Evolutionary conservation across 345 rosid species (phyloP).

Genomic region (Adansonia digitata): DNA sequence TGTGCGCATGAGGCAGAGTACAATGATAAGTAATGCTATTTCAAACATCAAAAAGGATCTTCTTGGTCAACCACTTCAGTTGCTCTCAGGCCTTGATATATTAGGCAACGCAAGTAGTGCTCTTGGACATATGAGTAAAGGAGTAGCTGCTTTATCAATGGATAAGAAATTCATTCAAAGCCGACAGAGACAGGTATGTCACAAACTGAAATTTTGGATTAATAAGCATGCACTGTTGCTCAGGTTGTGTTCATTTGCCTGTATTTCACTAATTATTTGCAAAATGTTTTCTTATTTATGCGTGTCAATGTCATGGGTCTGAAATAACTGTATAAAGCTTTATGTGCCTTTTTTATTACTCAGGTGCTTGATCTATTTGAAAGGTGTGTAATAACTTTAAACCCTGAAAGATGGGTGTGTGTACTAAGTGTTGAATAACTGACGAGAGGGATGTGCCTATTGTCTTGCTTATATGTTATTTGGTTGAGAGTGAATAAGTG

Average conservation of each 20-base stretch:
- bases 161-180: constrained; percentile 94
- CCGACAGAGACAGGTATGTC: constrained; percentile 84
- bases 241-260: not conserved
- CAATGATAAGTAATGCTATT: constrained; percentile 73
- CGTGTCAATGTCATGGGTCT: not conserved
- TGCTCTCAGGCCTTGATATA: constrained; percentile 95
- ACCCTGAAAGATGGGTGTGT: not conserved
- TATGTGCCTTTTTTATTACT: not conserved
- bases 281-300: not conserved
- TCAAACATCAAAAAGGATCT: constrained; percentile 83
- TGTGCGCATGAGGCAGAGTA: constrained; percentile 90
- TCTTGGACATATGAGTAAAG: constrained; percentile 99
- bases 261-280: not conserved
- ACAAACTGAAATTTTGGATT: constrained; percentile 9
- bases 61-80: constrained; percentile 93
- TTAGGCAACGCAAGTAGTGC: constrained; percentile 99
- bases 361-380: not conserved
- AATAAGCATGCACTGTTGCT: not conserved
- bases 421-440: not conserved
- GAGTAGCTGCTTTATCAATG: constrained; percentile 97
- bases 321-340: constrained; percentile 1
- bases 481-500: not conserved
- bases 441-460: not conserved
- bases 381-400: not conserved
- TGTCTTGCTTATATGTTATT: not conserved